Percentiles rank a stretch among this genome's conserved stretches.
Conservation (phyloP, 805 yeast genomes). For the Candida sakaeoensis region DNA sequence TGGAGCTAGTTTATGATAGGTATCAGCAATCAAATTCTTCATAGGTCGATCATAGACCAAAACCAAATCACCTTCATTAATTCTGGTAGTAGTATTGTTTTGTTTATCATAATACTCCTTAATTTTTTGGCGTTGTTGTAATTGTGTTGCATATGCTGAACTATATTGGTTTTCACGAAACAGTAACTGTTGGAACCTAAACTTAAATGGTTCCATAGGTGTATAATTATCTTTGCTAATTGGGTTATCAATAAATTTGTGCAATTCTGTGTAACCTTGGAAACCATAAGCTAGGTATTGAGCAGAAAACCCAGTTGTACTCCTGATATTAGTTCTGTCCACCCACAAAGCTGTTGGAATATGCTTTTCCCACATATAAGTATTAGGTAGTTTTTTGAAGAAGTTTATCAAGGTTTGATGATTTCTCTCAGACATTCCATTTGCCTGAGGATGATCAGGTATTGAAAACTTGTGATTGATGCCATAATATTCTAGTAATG, state of each 20-base stretch:
- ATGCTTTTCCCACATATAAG: not conserved
- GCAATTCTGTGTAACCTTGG: not conserved
- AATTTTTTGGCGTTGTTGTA: not conserved
- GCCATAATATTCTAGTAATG: not conserved
- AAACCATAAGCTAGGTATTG: slow-evolving; percentile 1
- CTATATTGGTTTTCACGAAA: not conserved
- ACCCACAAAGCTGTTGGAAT: not conserved
- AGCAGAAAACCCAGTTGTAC: not conserved
- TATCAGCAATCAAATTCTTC: not conserved
- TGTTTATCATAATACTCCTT: not conserved
- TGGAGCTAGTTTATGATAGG: not conserved
- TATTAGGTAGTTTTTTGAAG: not conserved
- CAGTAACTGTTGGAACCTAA: not conserved
- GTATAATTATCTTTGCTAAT: not conserved
- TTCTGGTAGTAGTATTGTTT: not conserved
- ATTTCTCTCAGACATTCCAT: not conserved
- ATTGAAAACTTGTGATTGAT: not conserved
- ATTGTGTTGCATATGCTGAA: not conserved
- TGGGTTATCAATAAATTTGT: not conserved
- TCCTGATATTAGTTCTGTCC: not conserved
- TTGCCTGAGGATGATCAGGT: not conserved
- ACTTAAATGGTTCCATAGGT: not conserved
- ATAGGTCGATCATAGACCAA: not conserved
- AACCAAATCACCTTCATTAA: not conserved
- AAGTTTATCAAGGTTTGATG: not conserved